A percentile compares a stretch with the other conserved stretches of the same genome.
Evolutionary conservation across 148 eudicot species (phyloP).

Genomic region (Polygonum aviculare): DNA sequence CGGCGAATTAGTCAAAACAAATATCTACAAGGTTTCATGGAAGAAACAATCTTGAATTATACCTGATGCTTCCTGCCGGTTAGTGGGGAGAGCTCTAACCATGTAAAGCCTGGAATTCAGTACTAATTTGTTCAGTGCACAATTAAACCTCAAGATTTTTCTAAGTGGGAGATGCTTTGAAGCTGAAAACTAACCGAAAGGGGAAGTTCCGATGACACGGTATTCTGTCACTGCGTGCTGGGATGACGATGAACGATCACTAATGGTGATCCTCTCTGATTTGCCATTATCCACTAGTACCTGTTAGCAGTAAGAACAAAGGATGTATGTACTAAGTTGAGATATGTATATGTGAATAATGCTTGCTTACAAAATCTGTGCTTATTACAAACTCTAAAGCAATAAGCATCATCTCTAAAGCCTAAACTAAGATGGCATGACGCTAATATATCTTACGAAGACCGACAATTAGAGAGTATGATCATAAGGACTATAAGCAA

Average conservation of each 20-base stretch:
- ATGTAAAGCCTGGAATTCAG: slow-evolving; percentile 56
- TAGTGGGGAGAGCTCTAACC: slow-evolving; percentile 79
- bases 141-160: neutral
- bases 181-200: slow-evolving; percentile 36
- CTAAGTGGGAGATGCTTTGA: neutral
- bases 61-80: slow-evolving; percentile 99
- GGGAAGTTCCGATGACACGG: slow-evolving; percentile 56
- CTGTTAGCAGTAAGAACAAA: slow-evolving; percentile 26
- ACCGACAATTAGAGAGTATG: neutral
- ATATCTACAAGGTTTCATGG: neutral
- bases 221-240: slow-evolving; percentile 89
- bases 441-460: neutral
- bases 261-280: slow-evolving; percentile 73
- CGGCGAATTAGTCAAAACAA: neutral
- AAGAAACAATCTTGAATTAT: neutral
- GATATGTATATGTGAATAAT: neutral
- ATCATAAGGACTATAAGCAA: neutral
- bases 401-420: neutral
- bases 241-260: slow-evolving; percentile 32
- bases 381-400: neutral
- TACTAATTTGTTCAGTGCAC: neutral
- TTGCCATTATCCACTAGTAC: slow-evolving; percentile 76
- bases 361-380: neutral
- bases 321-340: neutral
- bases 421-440: neutral